Base-by-base conservation (phyloP, 495 filamentous ascomycete species). In the Podospora pseudopauciseta region DNA sequence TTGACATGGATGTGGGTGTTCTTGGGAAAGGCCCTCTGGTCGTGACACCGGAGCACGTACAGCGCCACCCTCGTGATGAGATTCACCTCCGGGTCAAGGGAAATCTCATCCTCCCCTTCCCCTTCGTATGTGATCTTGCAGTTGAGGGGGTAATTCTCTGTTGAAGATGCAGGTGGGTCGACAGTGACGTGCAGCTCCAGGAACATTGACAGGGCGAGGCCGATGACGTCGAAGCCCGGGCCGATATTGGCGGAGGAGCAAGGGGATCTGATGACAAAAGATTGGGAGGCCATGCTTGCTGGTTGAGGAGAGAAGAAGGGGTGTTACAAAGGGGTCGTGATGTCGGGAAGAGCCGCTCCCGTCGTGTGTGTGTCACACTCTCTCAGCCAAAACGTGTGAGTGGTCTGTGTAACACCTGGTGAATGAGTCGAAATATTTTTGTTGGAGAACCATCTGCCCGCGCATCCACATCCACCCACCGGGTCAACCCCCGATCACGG, bases 161-260 rank as follows among this genome's bases (percentile, higher is more conserved):
- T 11, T 0, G 90, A 91, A 7, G 78, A 73, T 0, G 75, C 70
- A 63, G 82, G 77, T 59, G 81, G 75, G 75, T 91, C 84, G 68
- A 95, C 79, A 28, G 86, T 90, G 74, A 97, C 89, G 34, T 86
- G 85, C 56, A 97, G 81, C 80, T 97, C 92, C 60, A 98, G 90
- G 79, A 90, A 93, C 75, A 97, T 89, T 62, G 92, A 93, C 74
- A 99, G 82, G 2, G 94, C 94, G 65, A 99, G 86, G 65, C 95
- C 95, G 78, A 97, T 93, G 73, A 97, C 94, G 79, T 99, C 95
- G 82, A 97, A 99, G 18, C 95, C 95, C 32, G 95, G 95, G 57
- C 89, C 94, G 75, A 97, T 96, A 83, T 97, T 97, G 74, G 94
- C 94, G 7, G 92, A 96, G 61, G 93, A 97, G 82, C 93, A 96